Percentiles rank a stretch among this genome's conserved stretches.
phyloP scores from a whole-genome alignment of 2,329 filamentous ascomycete species.

The Paraphoma sp. region DNA sequence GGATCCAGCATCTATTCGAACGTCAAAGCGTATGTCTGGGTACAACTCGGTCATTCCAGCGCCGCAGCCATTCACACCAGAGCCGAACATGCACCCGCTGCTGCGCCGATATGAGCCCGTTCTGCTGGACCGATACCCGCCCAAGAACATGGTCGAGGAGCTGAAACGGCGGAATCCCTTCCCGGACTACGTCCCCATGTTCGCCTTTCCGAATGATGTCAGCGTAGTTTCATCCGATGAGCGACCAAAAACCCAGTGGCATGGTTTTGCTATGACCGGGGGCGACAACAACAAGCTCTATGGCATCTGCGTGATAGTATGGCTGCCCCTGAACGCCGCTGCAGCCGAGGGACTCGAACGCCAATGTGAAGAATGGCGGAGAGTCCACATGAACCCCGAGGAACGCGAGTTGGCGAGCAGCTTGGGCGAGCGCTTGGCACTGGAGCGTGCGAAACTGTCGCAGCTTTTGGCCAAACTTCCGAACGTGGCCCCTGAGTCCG shows the following conservation, averaged over 20 bases:
- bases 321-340: constrained; percentile 83
- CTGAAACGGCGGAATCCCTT: constrained; percentile 81
- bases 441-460: constrained; percentile 88
- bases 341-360: constrained; percentile 84
- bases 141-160: constrained; percentile 81
- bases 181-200: constrained; percentile 98
- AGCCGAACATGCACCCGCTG: constrained; percentile 93
- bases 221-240: constrained; percentile 96
- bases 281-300: constrained; percentile 92
- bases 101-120: constrained; percentile 95
- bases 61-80: constrained; percentile 86
- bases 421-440: constrained; percentile 83
- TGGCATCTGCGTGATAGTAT: constrained; percentile 88
- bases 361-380: constrained; percentile 60
- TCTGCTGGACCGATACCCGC: constrained; percentile 91
- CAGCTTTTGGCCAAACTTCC: constrained; percentile 85
- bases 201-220: constrained; percentile 97
- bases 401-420: constrained; percentile 93
- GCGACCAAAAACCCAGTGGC: constrained; percentile 94
- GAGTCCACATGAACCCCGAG: constrained; percentile 80
- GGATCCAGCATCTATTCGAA: constrained; percentile 69
- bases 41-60: constrained; percentile 98
- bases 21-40: constrained; percentile 87
- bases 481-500: constrained; percentile 77
- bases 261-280: constrained; percentile 97